phyloP scores from a whole-genome alignment of 495 filamentous ascomycete genomes.

The Penicillium cinerascens region DNA sequence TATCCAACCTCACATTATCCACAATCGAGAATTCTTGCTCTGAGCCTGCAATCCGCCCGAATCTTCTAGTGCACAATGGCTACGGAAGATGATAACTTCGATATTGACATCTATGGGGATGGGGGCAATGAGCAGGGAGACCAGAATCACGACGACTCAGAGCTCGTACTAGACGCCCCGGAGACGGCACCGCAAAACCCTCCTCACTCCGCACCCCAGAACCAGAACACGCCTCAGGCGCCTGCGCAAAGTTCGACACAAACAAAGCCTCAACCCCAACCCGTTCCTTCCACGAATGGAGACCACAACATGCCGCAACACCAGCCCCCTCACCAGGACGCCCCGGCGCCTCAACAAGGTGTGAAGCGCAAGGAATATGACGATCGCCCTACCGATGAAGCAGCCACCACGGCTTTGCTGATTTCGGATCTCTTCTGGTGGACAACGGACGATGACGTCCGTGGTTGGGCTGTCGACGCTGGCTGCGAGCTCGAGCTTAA shows the following conservation, averaged over 20 bases:
- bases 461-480: slow-evolving; percentile 77
- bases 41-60: slow-evolving; percentile 9
- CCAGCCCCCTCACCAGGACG: slow-evolving; percentile 15
- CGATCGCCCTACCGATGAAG: slow-evolving; percentile 73
- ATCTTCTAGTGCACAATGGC: slow-evolving; percentile 58
- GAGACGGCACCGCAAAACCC: slow-evolving; percentile 12
- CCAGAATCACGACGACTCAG: slow-evolving; percentile 46
- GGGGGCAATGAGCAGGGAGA: slow-evolving; percentile 54
- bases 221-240: not conserved
- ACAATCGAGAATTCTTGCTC: slow-evolving; percentile 25
- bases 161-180: slow-evolving; percentile 40
- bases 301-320: slow-evolving; percentile 15
- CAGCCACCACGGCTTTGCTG: slow-evolving; percentile 76
- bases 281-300: slow-evolving; percentile 14
- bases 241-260: not conserved
- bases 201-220: slow-evolving; percentile 1
- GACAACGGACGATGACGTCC: slow-evolving; percentile 92
- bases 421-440: slow-evolving; percentile 93
- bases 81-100: slow-evolving; percentile 84
- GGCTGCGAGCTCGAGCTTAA: slow-evolving; percentile 78
- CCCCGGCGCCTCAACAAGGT: slow-evolving; percentile 53
- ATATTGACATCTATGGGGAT: slow-evolving; percentile 97
- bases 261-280: not conserved
- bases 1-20: slow-evolving; percentile 29
- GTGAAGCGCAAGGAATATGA: slow-evolving; percentile 74